Percentiles rank a stretch among this genome's conserved stretches.
Evolutionary conservation across 441 rosid species (phyloP).

Genomic region (Monsonia emarginata): DNA sequence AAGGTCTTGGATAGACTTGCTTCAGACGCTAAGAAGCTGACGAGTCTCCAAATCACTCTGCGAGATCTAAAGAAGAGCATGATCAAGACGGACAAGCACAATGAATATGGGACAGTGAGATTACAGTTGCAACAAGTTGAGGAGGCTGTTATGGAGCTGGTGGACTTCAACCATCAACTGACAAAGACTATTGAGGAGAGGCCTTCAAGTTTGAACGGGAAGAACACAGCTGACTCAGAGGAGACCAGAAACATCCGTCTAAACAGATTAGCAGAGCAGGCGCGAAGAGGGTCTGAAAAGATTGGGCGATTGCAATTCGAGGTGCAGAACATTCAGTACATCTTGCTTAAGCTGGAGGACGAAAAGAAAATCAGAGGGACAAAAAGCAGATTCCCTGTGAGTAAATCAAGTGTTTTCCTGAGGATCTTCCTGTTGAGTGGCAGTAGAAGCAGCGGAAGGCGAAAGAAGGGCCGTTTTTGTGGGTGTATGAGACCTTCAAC

Average conservation of each 20-base stretch:
- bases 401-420: constrained; percentile 49
- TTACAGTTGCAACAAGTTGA: constrained; percentile 55
- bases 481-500: constrained; percentile 47
- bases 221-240: constrained; percentile 18
- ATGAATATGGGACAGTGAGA: constrained; percentile 47
- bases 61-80: constrained; percentile 53
- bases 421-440: constrained; percentile 61
- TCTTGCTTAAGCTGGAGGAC: constrained; percentile 63
- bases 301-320: constrained; percentile 60
- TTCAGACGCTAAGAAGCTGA: constrained; percentile 55
- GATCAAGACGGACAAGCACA: constrained; percentile 37
- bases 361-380: constrained; percentile 41
- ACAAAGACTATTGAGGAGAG: constrained; percentile 42
- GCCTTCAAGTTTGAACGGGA: constrained; percentile 19
- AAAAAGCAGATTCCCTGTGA: constrained; percentile 37
- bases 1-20: constrained; percentile 59
- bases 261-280: constrained; percentile 47
- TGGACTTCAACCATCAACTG: constrained; percentile 39
- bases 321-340: constrained; percentile 55
- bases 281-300: constrained; percentile 56
- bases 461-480: constrained; percentile 60
- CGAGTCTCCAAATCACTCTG: constrained; percentile 42
- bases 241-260: constrained; percentile 29
- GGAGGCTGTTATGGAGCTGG: constrained; percentile 47
- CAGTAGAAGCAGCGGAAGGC: constrained; percentile 35